Evolutionary conservation across 2,329 filamentous ascomycete genomes (phyloP).

Genomic region (Colletotrichum abscissum): DNA sequence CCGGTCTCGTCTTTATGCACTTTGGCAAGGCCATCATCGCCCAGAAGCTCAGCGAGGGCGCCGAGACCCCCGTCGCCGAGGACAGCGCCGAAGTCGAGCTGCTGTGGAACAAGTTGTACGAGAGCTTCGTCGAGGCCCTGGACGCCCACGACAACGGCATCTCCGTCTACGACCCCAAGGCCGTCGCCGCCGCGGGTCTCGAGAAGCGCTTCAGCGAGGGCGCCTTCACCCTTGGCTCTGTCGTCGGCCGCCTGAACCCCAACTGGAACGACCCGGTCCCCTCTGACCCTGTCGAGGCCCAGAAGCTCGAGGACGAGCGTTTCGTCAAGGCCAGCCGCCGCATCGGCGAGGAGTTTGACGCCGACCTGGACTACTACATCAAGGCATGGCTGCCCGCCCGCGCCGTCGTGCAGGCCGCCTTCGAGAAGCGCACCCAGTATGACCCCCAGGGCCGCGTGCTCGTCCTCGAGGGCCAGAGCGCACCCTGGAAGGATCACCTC

Average conservation of each 20-base stretch:
- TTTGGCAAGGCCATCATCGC: constrained; percentile 89
- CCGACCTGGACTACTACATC: constrained; percentile 81
- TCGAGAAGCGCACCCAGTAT: constrained; percentile 73
- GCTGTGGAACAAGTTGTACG: constrained; percentile 90
- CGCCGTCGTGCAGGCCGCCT: constrained; percentile 80
- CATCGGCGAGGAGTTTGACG: constrained; percentile 89
- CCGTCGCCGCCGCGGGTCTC: constrained; percentile 75
- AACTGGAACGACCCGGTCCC: constrained; percentile 78
- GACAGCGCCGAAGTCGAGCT: constrained; percentile 76
- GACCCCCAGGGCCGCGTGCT: constrained; percentile 83
- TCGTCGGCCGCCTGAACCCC: constrained; percentile 84
- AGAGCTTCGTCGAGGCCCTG: constrained; percentile 92
- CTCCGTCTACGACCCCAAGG: constrained; percentile 79
- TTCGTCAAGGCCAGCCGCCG: constrained; percentile 83
- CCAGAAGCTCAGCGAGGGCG: constrained; percentile 58
- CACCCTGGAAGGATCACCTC: constrained; percentile 97
- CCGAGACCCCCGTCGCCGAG: constrained; percentile 58
- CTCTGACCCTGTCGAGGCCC: constrained; percentile 66
- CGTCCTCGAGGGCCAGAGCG: constrained; percentile 79
- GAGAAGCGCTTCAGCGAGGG: constrained; percentile 86
- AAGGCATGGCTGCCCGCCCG: constrained; percentile 89
- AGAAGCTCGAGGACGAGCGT: constrained; percentile 82
- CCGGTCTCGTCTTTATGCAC: constrained; percentile 95
- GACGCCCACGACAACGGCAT: constrained; percentile 99
- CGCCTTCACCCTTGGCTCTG: constrained; percentile 84